A percentile compares a stretch with the other conserved stretches of the same genome.
Evolutionary conservation across 805 yeast genomes (phyloP).

Genomic region (Pichia phayaonensis): DNA sequence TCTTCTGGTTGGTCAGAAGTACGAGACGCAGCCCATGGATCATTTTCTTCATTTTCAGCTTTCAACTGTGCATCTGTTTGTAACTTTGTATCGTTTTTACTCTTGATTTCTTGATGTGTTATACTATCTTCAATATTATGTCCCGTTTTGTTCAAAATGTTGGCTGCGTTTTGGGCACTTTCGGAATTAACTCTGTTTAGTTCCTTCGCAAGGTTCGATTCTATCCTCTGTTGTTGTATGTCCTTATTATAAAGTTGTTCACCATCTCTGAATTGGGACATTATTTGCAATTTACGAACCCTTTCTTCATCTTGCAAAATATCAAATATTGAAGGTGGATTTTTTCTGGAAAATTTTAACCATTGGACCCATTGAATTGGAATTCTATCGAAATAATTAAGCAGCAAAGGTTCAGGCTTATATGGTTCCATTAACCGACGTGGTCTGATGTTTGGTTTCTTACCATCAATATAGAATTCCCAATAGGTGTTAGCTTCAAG

Average conservation of each 20-base stretch:
- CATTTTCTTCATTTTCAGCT: background rate
- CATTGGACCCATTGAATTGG: slow-evolving; percentile 79
- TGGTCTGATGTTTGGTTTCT: slow-evolving; percentile 29
- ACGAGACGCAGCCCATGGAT: slow-evolving; percentile 7
- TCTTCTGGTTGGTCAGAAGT: background rate
- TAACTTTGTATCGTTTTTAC: background rate
- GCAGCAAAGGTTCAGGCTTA: slow-evolving; percentile 38
- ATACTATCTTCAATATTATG: background rate
- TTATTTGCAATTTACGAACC: slow-evolving; percentile 41
- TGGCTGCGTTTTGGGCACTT: slow-evolving; percentile 4
- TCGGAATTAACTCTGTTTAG: slow-evolving; percentile 13
- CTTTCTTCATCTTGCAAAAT: slow-evolving; percentile 51
- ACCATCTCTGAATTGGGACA: slow-evolving; percentile 40
- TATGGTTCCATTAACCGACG: slow-evolving; percentile 60
- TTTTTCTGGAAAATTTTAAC: slow-evolving; percentile 56
- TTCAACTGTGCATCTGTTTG: background rate
- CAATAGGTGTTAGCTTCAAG: slow-evolving; percentile 80
- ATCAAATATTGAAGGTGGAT: slow-evolving; percentile 58
- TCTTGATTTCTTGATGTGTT: background rate
- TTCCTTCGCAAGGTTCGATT: slow-evolving; percentile 19
- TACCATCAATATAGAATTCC: slow-evolving; percentile 55
- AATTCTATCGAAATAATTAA: slow-evolving; percentile 51
- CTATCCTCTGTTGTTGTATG: slow-evolving; percentile 14
- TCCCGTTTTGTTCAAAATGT: background rate
- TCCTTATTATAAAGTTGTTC: slow-evolving; percentile 27